Conservation (phyloP, 495 filamentous ascomycete species). For the Gamarada debralockiae region DNA sequence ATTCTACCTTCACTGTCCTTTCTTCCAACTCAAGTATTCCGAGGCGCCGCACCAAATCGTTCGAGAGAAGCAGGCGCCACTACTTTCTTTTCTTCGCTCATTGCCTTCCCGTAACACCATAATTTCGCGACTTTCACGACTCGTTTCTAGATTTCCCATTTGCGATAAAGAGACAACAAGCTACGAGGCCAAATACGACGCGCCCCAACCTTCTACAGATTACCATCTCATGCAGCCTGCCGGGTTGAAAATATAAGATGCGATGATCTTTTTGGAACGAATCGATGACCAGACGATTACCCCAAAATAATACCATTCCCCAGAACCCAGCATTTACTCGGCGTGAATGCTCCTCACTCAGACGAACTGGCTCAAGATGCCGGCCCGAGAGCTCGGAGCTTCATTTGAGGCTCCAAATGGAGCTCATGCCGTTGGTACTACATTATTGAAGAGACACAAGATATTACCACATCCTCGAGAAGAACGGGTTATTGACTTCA, state of each 20-base stretch:
- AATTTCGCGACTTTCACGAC: constrained; percentile 4
- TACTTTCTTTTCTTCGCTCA: no score
- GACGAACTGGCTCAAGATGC: constrained; percentile 28
- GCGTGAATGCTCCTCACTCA: constrained; percentile 29
- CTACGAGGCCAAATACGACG: background rate
- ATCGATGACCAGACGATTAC: constrained; percentile 4
- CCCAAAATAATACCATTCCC: constrained; percentile 3
- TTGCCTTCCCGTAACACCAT: constrained; percentile 5
- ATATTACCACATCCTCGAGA: constrained; percentile 44
- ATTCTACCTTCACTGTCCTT: no score
- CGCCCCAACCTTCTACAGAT: background rate
- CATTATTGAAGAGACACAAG: constrained; percentile 52
- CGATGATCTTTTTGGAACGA: constrained; percentile 16
- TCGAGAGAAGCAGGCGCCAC: no score
- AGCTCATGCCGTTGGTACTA: constrained; percentile 14
- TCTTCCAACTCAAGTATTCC: no score
- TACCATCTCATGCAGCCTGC: constrained; percentile 9
- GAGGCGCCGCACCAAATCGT: no score
- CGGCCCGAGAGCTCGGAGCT: constrained; percentile 20
- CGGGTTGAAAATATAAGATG: constrained; percentile 11
- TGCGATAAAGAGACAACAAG: background rate
- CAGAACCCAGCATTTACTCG: constrained; percentile 1
- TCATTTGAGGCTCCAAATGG: constrained; percentile 22
- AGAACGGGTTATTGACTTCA: constrained; percentile 24
- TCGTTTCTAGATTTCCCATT: background rate